Evolutionary conservation across 352 stramenopile species (phyloP).

Genomic region (Bremia lactucae): DNA sequence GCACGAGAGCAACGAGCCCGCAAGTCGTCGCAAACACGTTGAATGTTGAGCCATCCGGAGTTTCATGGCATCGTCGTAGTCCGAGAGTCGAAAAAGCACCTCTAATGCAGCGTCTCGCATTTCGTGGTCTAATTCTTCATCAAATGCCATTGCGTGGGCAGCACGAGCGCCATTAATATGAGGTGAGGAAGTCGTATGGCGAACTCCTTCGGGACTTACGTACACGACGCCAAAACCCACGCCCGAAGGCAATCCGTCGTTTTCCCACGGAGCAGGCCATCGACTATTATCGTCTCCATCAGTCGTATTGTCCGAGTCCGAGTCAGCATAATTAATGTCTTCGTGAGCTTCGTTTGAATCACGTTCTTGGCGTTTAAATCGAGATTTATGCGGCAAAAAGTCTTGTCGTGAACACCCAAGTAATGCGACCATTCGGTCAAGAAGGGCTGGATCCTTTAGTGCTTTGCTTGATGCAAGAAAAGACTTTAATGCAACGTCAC

Average conservation of each 20-base stretch:
- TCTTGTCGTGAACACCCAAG: constrained; percentile 44
- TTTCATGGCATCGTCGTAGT: constrained; percentile 50
- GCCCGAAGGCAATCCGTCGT: constrained; percentile 48
- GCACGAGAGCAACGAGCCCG: constrained; percentile 42
- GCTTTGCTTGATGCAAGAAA: constrained; percentile 32
- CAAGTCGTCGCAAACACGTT: constrained; percentile 45
- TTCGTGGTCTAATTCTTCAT: constrained; percentile 63
- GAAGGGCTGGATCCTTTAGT: constrained; percentile 30
- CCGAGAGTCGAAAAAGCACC: constrained; percentile 61
- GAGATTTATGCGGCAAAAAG: constrained; percentile 22
- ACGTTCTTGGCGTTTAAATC: constrained; percentile 15
- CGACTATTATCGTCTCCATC: constrained; percentile 41
- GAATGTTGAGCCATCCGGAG: constrained; percentile 59
- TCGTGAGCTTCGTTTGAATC: constrained; percentile 28
- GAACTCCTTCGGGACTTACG: constrained; percentile 51
- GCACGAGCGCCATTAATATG: constrained; percentile 19
- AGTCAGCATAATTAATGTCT: constrained; percentile 32
- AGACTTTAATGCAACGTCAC: constrained; percentile 36
- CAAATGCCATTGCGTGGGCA: constrained; percentile 11
- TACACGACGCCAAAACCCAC: constrained; percentile 75
- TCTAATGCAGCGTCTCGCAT: constrained; percentile 65
- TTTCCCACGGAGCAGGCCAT: constrained; percentile 73
- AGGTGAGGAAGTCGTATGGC: constrained; percentile 28
- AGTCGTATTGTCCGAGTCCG: constrained; percentile 45
- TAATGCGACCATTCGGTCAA: constrained; percentile 42